A percentile compares a stretch with the other conserved stretches of the same genome.
Evolutionary conservation across 768 basidiomycete species (phyloP).

Genomic region (Cystobasidium tubakii): DNA sequence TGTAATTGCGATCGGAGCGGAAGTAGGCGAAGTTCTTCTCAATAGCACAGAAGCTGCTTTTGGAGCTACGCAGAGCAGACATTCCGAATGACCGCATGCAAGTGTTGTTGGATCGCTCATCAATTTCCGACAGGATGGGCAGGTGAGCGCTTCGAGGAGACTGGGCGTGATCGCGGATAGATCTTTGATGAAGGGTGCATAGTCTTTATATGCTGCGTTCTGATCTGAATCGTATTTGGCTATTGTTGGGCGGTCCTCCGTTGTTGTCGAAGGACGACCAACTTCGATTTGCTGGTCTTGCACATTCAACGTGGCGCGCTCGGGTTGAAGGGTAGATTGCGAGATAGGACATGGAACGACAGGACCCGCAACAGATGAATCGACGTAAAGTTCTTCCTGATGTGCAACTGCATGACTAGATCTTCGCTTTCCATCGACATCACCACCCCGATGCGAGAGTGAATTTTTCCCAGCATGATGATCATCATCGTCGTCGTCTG

Average conservation of each 20-base stretch:
- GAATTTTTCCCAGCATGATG: neutral
- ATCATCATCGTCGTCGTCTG: neutral
- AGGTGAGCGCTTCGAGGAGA: constrained; percentile 39
- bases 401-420: neutral
- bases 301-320: neutral
- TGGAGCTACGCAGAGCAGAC: constrained; percentile 37
- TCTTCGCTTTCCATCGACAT: neutral
- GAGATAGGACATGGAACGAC: too few species aligned
- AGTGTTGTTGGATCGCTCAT: constrained; percentile 41
- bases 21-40: constrained; percentile 7
- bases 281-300: neutral
- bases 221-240: constrained; percentile 24
- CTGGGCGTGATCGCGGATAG: neutral
- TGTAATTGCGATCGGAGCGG: constrained; percentile 2
- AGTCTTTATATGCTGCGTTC: neutral
- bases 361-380: neutral
- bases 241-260: neutral
- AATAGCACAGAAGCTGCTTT: neutral
- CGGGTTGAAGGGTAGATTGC: neutral
- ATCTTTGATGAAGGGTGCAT: neutral
- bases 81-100: constrained; percentile 43
- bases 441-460: constrained; percentile 2
- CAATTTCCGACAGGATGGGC: constrained; percentile 40
- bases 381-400: neutral
- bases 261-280: neutral